Evolutionary conservation across 441 rosid genomes (phyloP).

Genomic region (Hura crepitans): DNA sequence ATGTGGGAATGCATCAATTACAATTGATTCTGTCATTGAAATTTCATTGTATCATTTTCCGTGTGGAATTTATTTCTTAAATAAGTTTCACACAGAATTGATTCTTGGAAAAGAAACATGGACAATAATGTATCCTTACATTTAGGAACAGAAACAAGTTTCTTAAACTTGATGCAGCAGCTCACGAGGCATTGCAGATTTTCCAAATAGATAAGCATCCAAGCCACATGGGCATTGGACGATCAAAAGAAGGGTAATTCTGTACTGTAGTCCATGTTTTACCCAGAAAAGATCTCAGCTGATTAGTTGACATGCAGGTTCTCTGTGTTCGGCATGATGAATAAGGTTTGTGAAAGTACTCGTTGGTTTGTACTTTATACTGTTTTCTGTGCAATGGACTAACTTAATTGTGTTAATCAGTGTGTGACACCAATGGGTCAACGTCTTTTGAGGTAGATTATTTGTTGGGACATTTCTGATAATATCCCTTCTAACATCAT

Average conservation of each 20-base stretch:
- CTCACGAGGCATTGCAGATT: constrained; percentile 92
- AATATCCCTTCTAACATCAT: constrained; percentile 15
- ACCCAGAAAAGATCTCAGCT: constrained; percentile 25
- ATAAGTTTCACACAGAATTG: background rate
- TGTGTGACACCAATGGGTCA: constrained; percentile 92
- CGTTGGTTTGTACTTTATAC: constrained; percentile 23
- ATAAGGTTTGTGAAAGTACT: constrained; percentile 61
- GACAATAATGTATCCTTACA: constrained; percentile 39
- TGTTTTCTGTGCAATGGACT: constrained; percentile 29
- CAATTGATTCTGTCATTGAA: constrained; percentile 71
- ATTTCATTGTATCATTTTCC: constrained; percentile 69
- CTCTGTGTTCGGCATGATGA: constrained; percentile 97
- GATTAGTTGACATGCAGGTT: constrained; percentile 56
- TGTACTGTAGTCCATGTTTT: constrained; percentile 19
- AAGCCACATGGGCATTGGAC: constrained; percentile 98
- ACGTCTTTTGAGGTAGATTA: constrained; percentile 70
- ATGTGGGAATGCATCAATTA: constrained; percentile 65
- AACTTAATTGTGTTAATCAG: constrained; percentile 44
- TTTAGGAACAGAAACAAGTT: constrained; percentile 55
- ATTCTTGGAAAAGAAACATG: constrained; percentile 9
- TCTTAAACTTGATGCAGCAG: constrained; percentile 89
- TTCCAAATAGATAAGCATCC: constrained; percentile 96
- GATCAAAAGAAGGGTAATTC: constrained; percentile 95
- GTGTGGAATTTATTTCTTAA: constrained; percentile 18
- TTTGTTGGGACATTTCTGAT: constrained; percentile 28